Evolutionary conservation across 371 early-diverging fungal species (phyloP).

Genomic region (Mucor irregularis): DNA sequence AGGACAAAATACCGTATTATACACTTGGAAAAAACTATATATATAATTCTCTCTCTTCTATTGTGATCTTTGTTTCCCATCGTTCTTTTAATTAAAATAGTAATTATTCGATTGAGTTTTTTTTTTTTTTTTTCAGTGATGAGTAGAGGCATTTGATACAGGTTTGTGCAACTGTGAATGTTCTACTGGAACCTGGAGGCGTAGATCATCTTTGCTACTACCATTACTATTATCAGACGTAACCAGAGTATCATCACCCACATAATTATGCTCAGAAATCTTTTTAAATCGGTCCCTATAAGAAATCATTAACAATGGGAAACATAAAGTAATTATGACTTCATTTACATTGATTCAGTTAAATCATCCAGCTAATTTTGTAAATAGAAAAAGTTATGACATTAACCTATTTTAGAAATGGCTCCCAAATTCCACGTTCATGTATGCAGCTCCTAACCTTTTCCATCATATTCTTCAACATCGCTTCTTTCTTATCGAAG

Average conservation of each 20-base stretch:
- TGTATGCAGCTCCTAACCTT: slow-evolving; percentile 13
- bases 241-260: slow-evolving; percentile 1
- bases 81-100: too few relatives aligned
- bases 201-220: not conserved
- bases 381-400: not conserved
- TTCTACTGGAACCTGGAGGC: too few relatives aligned
- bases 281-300: slow-evolving; percentile 17
- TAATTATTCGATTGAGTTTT: too few relatives aligned
- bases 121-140: too few relatives aligned
- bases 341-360: slow-evolving; percentile 21
- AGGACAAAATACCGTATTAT: too few relatives aligned
- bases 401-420: not conserved
- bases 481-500: slow-evolving; percentile 20
- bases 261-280: slow-evolving; percentile 2
- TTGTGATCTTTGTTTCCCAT: too few relatives aligned
- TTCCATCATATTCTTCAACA: slow-evolving; percentile 23
- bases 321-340: not conserved
- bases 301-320: not conserved
- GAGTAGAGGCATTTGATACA: too few relatives aligned
- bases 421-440: too few relatives aligned
- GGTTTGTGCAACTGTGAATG: not conserved
- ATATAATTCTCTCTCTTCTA: too few relatives aligned
- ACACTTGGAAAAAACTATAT: too few relatives aligned
- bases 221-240: not conserved
- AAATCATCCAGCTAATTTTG: slow-evolving; percentile 20